These are phyloP conservation scores for Fragaria iinumae DNA, from an alignment of 306 rosid species.

Conservation along the genomic window DNA sequence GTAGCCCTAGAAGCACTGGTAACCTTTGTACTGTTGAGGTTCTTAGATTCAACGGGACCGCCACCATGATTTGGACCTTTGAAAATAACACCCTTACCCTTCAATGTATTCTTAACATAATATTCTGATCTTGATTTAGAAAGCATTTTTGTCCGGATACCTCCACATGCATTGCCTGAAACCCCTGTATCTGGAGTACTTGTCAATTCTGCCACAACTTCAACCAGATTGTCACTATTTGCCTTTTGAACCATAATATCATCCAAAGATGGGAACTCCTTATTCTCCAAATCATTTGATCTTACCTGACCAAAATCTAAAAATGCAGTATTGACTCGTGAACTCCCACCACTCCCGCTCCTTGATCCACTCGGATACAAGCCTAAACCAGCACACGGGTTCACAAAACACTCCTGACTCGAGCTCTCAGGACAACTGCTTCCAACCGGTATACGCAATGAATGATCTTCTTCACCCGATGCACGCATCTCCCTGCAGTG, in stretches of 20 bases:
- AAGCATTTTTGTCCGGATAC: slow-evolving; percentile 71
- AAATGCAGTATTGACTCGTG: slow-evolving; percentile 33
- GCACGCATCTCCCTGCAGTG: slow-evolving; percentile 44
- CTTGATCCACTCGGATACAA: slow-evolving; percentile 65
- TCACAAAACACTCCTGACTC: slow-evolving; percentile 41
- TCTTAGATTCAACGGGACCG: slow-evolving; percentile 40
- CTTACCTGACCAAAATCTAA: slow-evolving; percentile 48
- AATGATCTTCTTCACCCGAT: slow-evolving; percentile 33
- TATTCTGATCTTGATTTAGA: slow-evolving; percentile 85
- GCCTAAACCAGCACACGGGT: slow-evolving; percentile 26
- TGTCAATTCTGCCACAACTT: slow-evolving; percentile 45
- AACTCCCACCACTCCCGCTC: slow-evolving; percentile 54
- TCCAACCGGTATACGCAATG: slow-evolving; percentile 40
- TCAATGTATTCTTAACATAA: slow-evolving; percentile 69
- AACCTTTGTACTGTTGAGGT: slow-evolving; percentile 39
- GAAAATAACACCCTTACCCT: slow-evolving; percentile 71
- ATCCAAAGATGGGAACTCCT: slow-evolving; percentile 42
- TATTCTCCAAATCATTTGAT: slow-evolving; percentile 46
- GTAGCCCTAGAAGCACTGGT: slow-evolving; percentile 34
- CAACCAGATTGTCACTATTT: slow-evolving; percentile 44
- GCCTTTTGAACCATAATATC: slow-evolving; percentile 51
- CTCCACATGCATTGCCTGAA: slow-evolving; percentile 40
- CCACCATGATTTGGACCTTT: slow-evolving; percentile 48
- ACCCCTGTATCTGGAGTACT: slow-evolving; percentile 47
- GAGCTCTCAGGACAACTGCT: slow-evolving; percentile 28